These are phyloP conservation scores for Hyphodiscus sp. DNA, from an alignment of 2,329 filamentous ascomycete species.

Conservation along the genomic window DNA sequence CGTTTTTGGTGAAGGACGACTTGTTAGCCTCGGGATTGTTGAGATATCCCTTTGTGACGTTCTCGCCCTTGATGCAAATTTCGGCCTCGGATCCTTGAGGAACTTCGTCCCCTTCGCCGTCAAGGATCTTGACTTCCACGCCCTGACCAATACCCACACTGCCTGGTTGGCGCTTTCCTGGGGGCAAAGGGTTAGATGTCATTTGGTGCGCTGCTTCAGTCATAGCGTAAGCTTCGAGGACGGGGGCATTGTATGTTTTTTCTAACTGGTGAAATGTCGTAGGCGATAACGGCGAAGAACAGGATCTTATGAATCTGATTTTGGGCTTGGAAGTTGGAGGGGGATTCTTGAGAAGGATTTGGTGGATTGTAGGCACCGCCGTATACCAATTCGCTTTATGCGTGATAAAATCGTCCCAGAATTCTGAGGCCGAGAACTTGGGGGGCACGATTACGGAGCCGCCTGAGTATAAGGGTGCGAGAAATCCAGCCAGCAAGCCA, in stretches of 20 bases:
- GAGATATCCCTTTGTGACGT: constrained; percentile 78
- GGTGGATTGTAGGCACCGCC: constrained; percentile 87
- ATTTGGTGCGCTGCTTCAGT: constrained; percentile 84
- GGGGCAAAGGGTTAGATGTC: constrained; percentile 69
- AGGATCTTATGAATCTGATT: constrained; percentile 84
- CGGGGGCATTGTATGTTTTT: constrained; percentile 67
- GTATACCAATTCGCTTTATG: constrained; percentile 87
- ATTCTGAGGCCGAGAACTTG: constrained; percentile 75
- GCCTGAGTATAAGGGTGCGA: constrained; percentile 68
- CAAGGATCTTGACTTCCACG: constrained; percentile 73
- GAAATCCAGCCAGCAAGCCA: constrained; percentile 75
- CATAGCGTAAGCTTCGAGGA: constrained; percentile 89
- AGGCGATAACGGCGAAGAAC: constrained; percentile 76
- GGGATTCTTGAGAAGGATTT: constrained; percentile 73
- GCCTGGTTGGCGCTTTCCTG: constrained; percentile 68
- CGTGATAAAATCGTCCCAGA: constrained; percentile 71
- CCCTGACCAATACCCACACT: constrained; percentile 79
- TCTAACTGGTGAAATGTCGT: constrained; percentile 78
- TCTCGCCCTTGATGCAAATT: constrained; percentile 76
- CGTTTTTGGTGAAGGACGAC: constrained; percentile 63
- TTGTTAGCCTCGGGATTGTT: constrained; percentile 76
- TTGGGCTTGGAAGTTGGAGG: constrained; percentile 59
- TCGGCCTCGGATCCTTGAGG: constrained; percentile 67
- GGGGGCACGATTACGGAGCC: constrained; percentile 73
- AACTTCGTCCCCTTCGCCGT: constrained; percentile 61